Percentiles rank a stretch among this genome's conserved stretches.
These are phyloP conservation scores for Clonostachys solani DNA, from an alignment of 2,329 filamentous ascomycete species.

Conservation along the genomic window DNA sequence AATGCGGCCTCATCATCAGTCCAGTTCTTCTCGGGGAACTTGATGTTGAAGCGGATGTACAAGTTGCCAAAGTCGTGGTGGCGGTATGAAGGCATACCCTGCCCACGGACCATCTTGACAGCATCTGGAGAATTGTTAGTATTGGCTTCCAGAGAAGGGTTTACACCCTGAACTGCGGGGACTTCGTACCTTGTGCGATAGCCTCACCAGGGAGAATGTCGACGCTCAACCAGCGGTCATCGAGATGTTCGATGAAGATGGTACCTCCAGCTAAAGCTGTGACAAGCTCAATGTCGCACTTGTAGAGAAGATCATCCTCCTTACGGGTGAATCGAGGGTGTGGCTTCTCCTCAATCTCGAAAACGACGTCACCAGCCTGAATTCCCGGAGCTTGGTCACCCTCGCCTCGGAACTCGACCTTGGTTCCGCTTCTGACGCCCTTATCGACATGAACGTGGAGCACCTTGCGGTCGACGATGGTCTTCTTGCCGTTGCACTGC, in stretches of 20 bases:
- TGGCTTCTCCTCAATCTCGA: conserved; percentile 99
- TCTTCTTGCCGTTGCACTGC: conserved; percentile 96
- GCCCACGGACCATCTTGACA: conserved; percentile 90
- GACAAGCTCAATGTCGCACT: conserved; percentile 91
- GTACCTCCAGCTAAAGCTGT: conserved; percentile 90
- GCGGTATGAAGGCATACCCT: conserved; percentile 94
- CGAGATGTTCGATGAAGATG: conserved; percentile 91
- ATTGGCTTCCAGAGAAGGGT: neutral
- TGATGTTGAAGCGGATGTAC: conserved; percentile 96
- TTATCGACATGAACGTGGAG: conserved; percentile 96
- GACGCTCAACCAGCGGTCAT: conserved; percentile 93
- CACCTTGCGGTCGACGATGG: conserved; percentile 93
- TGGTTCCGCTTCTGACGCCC: conserved; percentile 89
- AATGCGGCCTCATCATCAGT: conserved; percentile 65
- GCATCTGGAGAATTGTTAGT: conserved; percentile 52
- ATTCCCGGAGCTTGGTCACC: conserved; percentile 94
- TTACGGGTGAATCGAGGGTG: conserved; percentile 92
- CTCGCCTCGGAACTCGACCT: conserved; percentile 95
- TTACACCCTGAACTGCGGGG: neutral
- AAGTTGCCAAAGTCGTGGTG: conserved; percentile 96
- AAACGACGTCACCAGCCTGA: conserved; percentile 91
- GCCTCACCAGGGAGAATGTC: conserved; percentile 93
- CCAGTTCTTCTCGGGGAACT: conserved; percentile 84
- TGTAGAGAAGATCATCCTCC: conserved; percentile 93
- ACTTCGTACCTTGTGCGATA: conserved; percentile 76